A percentile compares a stretch with the other conserved stretches of the same genome.
Conservation (phyloP, 768 basidiomycete genomes). For the Tricholoma saponaceum region DNA sequence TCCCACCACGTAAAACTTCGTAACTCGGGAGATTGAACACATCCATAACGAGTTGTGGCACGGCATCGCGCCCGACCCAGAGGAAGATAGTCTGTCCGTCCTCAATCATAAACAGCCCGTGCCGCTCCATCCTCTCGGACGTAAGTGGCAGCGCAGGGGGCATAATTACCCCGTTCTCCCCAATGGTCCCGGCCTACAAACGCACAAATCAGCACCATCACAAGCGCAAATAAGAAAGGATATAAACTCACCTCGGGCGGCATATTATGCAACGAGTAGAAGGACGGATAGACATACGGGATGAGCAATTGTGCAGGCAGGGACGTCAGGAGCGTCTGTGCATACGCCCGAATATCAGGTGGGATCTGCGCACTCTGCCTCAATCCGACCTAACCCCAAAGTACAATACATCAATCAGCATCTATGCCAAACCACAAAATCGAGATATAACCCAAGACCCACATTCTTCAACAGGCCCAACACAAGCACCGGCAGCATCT, state of each 20-base stretch:
- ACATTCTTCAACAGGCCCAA: slow-evolving; percentile 95
- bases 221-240: neutral
- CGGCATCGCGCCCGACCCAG: slow-evolving; percentile 97
- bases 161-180: slow-evolving; percentile 83
- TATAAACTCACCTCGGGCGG: slow-evolving; percentile 66
- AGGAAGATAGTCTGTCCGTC: slow-evolving; percentile 98
- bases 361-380: slow-evolving; percentile 97
- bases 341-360: slow-evolving; percentile 93
- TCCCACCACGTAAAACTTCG: slow-evolving; percentile 88
- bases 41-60: slow-evolving; percentile 91
- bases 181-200: slow-evolving; percentile 80
- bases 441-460: too few species aligned
- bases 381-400: slow-evolving; percentile 68
- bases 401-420: neutral
- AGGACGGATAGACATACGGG: slow-evolving; percentile 91
- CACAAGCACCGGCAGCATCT: slow-evolving; percentile 87
- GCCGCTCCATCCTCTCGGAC: slow-evolving; percentile 91
- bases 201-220: slow-evolving; percentile 7
- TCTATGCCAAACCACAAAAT: neutral
- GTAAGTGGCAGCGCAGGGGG: slow-evolving; percentile 88
- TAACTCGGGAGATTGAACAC: slow-evolving; percentile 91
- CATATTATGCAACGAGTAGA: slow-evolving; percentile 98
- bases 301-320: slow-evolving; percentile 88
- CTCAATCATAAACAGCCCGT: slow-evolving; percentile 95
- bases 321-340: slow-evolving; percentile 87